Evolutionary conservation across 805 yeast species (phyloP).

Genomic region (Pichia deserticola): DNA sequence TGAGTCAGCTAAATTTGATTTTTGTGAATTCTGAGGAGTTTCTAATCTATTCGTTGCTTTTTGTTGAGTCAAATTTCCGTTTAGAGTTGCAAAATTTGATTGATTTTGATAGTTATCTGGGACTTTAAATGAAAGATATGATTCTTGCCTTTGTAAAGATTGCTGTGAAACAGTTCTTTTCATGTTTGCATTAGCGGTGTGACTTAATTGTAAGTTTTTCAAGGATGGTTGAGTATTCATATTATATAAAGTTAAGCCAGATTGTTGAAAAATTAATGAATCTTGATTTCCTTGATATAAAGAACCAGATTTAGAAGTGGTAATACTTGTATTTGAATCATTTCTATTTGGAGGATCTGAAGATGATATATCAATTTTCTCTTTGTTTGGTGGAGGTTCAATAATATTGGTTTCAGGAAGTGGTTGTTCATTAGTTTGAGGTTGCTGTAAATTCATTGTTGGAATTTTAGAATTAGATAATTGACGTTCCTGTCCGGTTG

Average conservation of each 20-base stretch:
- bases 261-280: conserved; percentile 22
- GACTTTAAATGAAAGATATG: conserved; percentile 13
- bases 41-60: no score
- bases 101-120: conserved; percentile 1
- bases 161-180: conserved; percentile 8
- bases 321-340: not conserved
- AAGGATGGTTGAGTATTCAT: conserved; percentile 6
- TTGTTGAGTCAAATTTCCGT: not conserved
- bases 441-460: no score
- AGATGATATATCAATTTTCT: not conserved
- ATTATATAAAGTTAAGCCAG: conserved; percentile 14
- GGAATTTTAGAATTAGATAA: not conserved
- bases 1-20: no score
- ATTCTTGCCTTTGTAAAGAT: conserved; percentile 15
- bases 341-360: not conserved
- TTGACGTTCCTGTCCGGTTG: conserved; percentile 42
- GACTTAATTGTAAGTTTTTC: not conserved
- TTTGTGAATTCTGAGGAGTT: not conserved
- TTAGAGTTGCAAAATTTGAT: not conserved
- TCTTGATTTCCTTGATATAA: conserved; percentile 5
- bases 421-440: not conserved
- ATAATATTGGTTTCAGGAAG: no score
- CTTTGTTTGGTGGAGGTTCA: not conserved
- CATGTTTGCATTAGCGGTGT: not conserved
- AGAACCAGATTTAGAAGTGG: not conserved